Evolutionary conservation across 2,329 filamentous ascomycete genomes (phyloP).

Genomic region (Colletotrichum magnum): DNA sequence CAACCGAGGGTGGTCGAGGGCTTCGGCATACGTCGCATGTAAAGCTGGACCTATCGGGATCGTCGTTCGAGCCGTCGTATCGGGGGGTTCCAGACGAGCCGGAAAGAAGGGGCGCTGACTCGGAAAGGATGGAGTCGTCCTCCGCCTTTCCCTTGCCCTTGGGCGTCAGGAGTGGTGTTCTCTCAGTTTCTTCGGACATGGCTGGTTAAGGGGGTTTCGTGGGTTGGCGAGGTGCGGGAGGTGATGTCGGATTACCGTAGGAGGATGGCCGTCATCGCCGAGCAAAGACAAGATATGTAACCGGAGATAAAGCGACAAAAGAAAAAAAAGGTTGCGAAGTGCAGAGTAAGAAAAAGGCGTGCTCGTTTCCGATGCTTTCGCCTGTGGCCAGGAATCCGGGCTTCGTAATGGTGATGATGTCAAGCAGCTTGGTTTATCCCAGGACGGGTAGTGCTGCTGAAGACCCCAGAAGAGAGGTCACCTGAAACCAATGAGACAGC

Average conservation of each 20-base stretch:
- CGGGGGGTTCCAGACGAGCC: constrained; percentile 52
- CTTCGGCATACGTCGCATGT: constrained; percentile 34
- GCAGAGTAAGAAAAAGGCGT: constrained; percentile 21
- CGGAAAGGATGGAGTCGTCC: constrained; percentile 48
- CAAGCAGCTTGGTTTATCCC: constrained; percentile 40
- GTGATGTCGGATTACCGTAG: constrained; percentile 18
- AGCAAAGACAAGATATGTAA: constrained; percentile 1
- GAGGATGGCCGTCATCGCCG: constrained; percentile 28
- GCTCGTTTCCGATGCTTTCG: constrained; percentile 24
- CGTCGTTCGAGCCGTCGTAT: constrained; percentile 56
- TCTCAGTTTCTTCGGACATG: constrained; percentile 61
- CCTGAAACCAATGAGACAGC: constrained; percentile 42
- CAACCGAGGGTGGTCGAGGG: constrained; percentile 41
- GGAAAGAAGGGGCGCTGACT: constrained; percentile 68
- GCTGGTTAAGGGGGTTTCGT: background rate
- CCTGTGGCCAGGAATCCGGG: constrained; percentile 25
- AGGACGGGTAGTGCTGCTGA: constrained; percentile 29
- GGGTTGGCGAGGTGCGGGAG: constrained; percentile 10
- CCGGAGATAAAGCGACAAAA: constrained; percentile 19
- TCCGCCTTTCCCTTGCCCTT: constrained; percentile 47
- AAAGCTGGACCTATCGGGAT: constrained; percentile 41
- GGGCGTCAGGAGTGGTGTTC: constrained; percentile 59
- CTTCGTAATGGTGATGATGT: constrained; percentile 43
- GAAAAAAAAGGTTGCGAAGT: constrained; percentile 8
- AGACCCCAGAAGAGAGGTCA: constrained; percentile 25